These are phyloP conservation scores for Stachybotrys elegans DNA, from an alignment of 2,329 filamentous ascomycete species.

Conservation along the genomic window DNA sequence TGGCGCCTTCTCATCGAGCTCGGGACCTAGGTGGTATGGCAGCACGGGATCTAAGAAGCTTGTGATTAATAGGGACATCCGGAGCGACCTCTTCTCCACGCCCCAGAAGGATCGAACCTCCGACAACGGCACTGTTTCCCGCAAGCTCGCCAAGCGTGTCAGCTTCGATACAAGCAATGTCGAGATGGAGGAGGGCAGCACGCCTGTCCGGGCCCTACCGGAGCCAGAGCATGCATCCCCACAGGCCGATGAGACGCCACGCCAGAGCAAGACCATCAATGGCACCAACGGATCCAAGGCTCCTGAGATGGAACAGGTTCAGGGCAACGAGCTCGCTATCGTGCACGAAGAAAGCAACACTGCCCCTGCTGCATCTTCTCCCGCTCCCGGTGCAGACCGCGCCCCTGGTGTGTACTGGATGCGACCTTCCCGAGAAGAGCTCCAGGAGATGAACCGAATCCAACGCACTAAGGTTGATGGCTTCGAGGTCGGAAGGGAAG, in stretches of 20 bases:
- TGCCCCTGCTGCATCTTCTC: conserved; percentile 21
- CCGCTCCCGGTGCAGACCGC: conserved; percentile 28
- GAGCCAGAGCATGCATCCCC: conserved; percentile 24
- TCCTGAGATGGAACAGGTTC: conserved; percentile 66
- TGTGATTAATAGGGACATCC: conserved; percentile 83
- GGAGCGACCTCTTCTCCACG: conserved; percentile 64
- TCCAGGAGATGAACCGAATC: conserved; percentile 73
- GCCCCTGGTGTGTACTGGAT: conserved; percentile 82
- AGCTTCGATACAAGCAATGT: conserved; percentile 74
- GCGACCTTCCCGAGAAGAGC: conserved; percentile 67
- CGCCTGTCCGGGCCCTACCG: conserved; percentile 28
- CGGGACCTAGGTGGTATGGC: conserved; percentile 59
- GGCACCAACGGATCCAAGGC: conserved; percentile 28
- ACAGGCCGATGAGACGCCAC: conserved; percentile 31
- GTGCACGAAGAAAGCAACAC: conserved; percentile 65
- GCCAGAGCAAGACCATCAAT: conserved; percentile 41
- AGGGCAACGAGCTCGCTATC: conserved; percentile 70
- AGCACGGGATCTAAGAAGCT: conserved; percentile 77
- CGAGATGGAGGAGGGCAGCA: conserved; percentile 27
- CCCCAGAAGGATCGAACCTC: conserved; percentile 48
- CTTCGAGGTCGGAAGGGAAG: conserved; percentile 78
- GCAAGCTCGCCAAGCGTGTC: conserved; percentile 75
- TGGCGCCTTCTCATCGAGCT: conserved; percentile 72
- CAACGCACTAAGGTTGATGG: conserved; percentile 69
- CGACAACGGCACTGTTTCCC: conserved; percentile 35